These are phyloP conservation scores for Carex myosuroides DNA, from an alignment of 176 grass and related monocot species.

Conservation along the genomic window DNA sequence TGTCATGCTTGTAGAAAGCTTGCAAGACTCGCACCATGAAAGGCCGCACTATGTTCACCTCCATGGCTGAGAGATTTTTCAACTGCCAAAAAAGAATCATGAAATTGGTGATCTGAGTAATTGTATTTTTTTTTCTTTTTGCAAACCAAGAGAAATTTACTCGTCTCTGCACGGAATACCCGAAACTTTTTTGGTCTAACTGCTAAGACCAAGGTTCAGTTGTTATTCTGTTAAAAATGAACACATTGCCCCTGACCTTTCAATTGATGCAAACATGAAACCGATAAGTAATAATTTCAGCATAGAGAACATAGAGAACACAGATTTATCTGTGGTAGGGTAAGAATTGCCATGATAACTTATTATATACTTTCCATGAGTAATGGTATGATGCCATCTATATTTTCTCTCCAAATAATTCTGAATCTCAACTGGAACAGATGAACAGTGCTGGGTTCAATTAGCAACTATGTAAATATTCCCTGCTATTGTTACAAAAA, in stretches of 20 bases:
- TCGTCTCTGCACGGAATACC: neutral
- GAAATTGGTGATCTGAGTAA: neutral
- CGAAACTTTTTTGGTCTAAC: neutral
- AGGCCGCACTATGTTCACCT: conserved; percentile 89
- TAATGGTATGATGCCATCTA: neutral
- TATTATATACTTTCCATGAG: neutral
- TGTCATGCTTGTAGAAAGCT: conserved; percentile 94
- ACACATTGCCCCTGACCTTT: neutral
- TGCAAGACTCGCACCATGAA: conserved; percentile 93
- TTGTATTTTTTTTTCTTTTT: too few relatives aligned
- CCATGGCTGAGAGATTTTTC: conserved; percentile 99
- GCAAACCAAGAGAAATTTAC: neutral
- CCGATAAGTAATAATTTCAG: neutral
- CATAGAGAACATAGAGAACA: too few relatives aligned
- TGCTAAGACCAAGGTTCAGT: neutral
- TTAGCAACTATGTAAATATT: neutral
- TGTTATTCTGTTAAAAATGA: neutral
- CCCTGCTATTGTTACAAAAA: neutral
- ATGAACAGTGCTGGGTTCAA: neutral
- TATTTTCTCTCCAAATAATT: neutral
- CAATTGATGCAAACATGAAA: neutral
- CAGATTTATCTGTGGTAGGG: too few relatives aligned
- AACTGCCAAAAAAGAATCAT: conserved; percentile 32
- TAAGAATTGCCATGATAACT: neutral
- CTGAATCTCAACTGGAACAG: neutral